Evolutionary conservation across 495 filamentous ascomycete species (phyloP), one percentile per base, ranked within the genome.

Genomic region (Trichoderma virens): DNA sequence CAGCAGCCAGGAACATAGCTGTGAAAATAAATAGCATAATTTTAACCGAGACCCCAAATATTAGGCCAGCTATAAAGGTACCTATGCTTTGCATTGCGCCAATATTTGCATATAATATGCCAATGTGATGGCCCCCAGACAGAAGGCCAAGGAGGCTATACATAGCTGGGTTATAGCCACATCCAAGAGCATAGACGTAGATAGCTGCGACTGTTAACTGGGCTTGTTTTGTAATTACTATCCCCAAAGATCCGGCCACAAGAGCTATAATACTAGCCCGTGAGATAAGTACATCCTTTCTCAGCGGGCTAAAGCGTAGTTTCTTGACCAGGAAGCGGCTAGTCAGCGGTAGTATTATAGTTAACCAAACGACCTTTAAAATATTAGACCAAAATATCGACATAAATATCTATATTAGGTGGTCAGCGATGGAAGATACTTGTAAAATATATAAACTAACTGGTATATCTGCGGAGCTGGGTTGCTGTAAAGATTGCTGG

Each of bases 201-300:
- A 47, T 47, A n/a, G n/a, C 43, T 47, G 43, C 43, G 18, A 47
- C 43, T n/a, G 43, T 4, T 47, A n/a, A 47, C 43, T 47, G 43
- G 43, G n/a, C n/a, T 47, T 23, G 43, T 47, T 25, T 47, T 47
- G 43, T n/a, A 47, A 47, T 47, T 9, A n/a, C 43, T 47, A 47
- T 47, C n/a, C 43, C 43, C 43, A 47, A 20, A 47, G 20, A 47
- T 47, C 43, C 43, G 43, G 18, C 43, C n/a, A 47, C 43, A 47
- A 47, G 43, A 25, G 43, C 43, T 47, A 47, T n/a, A 47, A 47
- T 47, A n/a, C 43, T 47, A 47, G 43, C 43, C 43, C 43, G 43
- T 1, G 43, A 47, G 43, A 47, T 47, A 23, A 5, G 6, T 20
- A 47, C 7, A 5, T 47, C 43, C 2, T 23, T 47, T 47, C 43